A percentile compares a stretch with the other conserved stretches of the same genome.
phyloP scores from a whole-genome alignment of 228 moss, liverwort and hornwort species.

The Sphagnum magellanicum region DNA sequence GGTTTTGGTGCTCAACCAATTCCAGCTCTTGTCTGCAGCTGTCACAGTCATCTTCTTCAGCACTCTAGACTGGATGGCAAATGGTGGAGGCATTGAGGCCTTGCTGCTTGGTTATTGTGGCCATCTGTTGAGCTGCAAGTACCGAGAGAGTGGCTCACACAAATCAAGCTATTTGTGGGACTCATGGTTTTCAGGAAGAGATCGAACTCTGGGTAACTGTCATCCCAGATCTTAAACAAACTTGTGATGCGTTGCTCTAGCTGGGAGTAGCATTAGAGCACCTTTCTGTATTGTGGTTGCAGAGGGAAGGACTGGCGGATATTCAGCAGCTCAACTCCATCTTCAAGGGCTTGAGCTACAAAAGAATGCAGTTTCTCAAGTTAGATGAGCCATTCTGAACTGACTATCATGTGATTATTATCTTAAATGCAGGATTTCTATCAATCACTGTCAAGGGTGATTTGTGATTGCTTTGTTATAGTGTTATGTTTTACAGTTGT shows the following conservation, averaged over 20 bases:
- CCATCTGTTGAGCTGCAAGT: conserved; percentile 62
- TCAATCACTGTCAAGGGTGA: too few relatives aligned
- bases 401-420: too few relatives aligned
- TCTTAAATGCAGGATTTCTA: too few relatives aligned
- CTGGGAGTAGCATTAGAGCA: conserved; percentile 91
- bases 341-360: conserved; percentile 77
- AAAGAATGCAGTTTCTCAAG: conserved; percentile 89
- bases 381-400: conserved; percentile 94
- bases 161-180: conserved; percentile 90
- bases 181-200: conserved; percentile 92
- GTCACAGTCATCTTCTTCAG: conserved; percentile 71
- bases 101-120: conserved; percentile 77
- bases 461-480: too few relatives aligned
- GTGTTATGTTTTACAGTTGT: too few relatives aligned
- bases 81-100: conserved; percentile 72
- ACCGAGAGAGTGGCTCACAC: conserved; percentile 90
- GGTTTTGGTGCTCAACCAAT: conserved; percentile 54
- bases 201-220: conserved; percentile 30
- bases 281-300: conserved; percentile 62
- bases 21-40: conserved; percentile 50
- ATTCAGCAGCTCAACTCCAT: conserved; percentile 80
- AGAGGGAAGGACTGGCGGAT: conserved; percentile 85
- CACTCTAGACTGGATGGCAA: conserved; percentile 83
- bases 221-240: conserved; percentile 65
- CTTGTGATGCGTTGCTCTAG: conserved; percentile 86